These are phyloP conservation scores for Paratinospora sagittata DNA, from an alignment of 164 flowering plant genomes.

Conservation along the genomic window DNA sequence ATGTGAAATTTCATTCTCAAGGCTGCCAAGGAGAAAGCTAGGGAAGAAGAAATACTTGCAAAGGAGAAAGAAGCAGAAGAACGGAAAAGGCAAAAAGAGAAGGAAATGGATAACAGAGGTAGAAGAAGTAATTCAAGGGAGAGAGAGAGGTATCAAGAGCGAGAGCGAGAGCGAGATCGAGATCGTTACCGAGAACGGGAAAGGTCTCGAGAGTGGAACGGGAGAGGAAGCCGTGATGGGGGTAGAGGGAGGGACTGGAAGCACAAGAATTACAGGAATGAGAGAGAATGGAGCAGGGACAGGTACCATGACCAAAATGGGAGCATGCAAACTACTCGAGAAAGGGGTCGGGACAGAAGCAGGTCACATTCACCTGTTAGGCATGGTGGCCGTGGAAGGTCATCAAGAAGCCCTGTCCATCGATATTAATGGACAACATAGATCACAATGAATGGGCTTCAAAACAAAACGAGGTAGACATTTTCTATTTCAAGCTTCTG, in stretches of 20 bases:
- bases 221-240: constrained; percentile 57
- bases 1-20: constrained; percentile 20
- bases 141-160: constrained; percentile 58
- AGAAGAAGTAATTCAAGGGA: constrained; percentile 65
- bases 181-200: constrained; percentile 44
- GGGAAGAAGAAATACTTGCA: constrained; percentile 79
- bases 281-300: constrained; percentile 65
- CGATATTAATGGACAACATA: constrained; percentile 38
- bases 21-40: constrained; percentile 83
- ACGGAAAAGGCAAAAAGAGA: constrained; percentile 64
- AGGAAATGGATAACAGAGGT: constrained; percentile 49
- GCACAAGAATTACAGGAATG: constrained; percentile 45
- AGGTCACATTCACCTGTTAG: constrained; percentile 78
- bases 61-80: constrained; percentile 95
- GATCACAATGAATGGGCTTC: constrained; percentile 33
- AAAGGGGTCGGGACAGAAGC: constrained; percentile 39
- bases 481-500: constrained; percentile 25
- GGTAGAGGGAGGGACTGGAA: constrained; percentile 55
- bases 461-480: constrained; percentile 61
- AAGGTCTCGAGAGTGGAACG: constrained; percentile 55
- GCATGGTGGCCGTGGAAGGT: constrained; percentile 60
- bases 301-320: constrained; percentile 47
- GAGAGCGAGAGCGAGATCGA: too few relatives aligned
- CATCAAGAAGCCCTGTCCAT: constrained; percentile 61
- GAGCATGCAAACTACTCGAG: constrained; percentile 16